Percentiles rank a stretch among this genome's conserved stretches.
These are phyloP conservation scores for Picea engelmannii DNA, from an alignment of 83 land plant species.

Conservation along the genomic window DNA sequence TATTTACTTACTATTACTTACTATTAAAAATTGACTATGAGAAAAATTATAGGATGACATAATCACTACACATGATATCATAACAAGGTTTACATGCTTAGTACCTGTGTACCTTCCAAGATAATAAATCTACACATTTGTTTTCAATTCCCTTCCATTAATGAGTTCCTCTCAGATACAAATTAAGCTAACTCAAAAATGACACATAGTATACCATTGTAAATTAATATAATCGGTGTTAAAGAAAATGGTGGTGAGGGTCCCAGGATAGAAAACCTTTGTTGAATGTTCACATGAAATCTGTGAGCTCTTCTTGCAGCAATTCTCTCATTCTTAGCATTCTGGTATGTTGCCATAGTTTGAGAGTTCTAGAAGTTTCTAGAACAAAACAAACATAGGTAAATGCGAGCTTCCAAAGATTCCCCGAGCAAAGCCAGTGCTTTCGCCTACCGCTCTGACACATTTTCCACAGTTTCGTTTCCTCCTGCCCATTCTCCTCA, in stretches of 20 bases:
- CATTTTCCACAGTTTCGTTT: background rate
- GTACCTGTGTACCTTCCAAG: too few species aligned
- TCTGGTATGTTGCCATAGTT: constrained; percentile 58
- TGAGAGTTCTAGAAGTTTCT: constrained; percentile 55
- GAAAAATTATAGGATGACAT: too few species aligned
- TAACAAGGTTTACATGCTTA: too few species aligned
- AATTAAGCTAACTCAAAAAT: too few species aligned
- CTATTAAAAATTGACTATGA: too few species aligned
- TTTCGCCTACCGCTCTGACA: constrained; percentile 2
- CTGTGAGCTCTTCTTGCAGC: constrained; percentile 32
- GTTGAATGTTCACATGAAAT: constrained; percentile 14
- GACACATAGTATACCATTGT: too few species aligned
- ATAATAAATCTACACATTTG: too few species aligned
- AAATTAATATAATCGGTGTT: too few species aligned
- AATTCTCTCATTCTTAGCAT: constrained; percentile 48
- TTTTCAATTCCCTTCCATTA: too few species aligned
- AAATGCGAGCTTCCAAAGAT: constrained; percentile 26
- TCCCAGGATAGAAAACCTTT: constrained; percentile 5
- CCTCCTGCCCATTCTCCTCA: background rate
- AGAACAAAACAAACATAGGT: constrained; percentile 51
- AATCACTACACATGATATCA: too few species aligned
- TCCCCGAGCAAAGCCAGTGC: constrained; percentile 8
- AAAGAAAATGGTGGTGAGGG: constrained; percentile 4
- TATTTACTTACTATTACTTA: too few species aligned
- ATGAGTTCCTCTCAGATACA: too few species aligned